phyloP scores from a whole-genome alignment of 768 basidiomycete genomes.

The Rhizopogon rudus region DNA sequence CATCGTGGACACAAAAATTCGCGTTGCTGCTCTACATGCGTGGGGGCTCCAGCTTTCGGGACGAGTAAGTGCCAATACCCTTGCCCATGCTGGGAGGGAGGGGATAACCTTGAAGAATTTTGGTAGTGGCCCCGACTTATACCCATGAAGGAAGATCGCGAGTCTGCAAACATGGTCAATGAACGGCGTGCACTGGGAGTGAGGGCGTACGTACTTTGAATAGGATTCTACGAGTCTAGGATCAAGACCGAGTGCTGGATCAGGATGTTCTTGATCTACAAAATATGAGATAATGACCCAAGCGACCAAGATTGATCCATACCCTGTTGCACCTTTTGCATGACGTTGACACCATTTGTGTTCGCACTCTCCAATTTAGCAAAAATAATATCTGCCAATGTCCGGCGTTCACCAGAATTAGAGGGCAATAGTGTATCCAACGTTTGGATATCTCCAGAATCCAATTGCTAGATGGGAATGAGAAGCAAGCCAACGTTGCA shows the following conservation, averaged over 20 bases:
- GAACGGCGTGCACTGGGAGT: not conserved
- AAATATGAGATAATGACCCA: constrained; percentile 5
- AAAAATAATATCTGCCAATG: constrained; percentile 96
- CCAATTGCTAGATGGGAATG: constrained; percentile 62
- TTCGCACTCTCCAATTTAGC: constrained; percentile 72
- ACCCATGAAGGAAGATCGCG: constrained; percentile 77
- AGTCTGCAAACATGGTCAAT: constrained; percentile 47
- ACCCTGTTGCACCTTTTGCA: constrained; percentile 62
- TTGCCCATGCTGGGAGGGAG: constrained; percentile 92
- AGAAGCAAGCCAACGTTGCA: constrained; percentile 4
- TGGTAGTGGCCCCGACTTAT: constrained; percentile 91
- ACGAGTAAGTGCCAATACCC: constrained; percentile 86
- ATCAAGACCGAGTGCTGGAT: constrained; percentile 86
- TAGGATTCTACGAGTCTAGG: constrained; percentile 92
- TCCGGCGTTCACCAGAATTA: constrained; percentile 71
- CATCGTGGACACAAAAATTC: constrained; percentile 94
- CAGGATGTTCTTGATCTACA: constrained; percentile 49
- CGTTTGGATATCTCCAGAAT: constrained; percentile 82
- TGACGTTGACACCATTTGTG: constrained; percentile 48
- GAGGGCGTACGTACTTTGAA: constrained; percentile 62
- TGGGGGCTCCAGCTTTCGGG: constrained; percentile 96
- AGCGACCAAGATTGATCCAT: not conserved
- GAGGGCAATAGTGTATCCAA: constrained; percentile 78
- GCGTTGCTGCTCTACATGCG: constrained; percentile 89
- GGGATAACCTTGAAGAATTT: constrained; percentile 99